Evolutionary conservation across 106 monocot species (phyloP).

Genomic region (Ottelia alismoides): DNA sequence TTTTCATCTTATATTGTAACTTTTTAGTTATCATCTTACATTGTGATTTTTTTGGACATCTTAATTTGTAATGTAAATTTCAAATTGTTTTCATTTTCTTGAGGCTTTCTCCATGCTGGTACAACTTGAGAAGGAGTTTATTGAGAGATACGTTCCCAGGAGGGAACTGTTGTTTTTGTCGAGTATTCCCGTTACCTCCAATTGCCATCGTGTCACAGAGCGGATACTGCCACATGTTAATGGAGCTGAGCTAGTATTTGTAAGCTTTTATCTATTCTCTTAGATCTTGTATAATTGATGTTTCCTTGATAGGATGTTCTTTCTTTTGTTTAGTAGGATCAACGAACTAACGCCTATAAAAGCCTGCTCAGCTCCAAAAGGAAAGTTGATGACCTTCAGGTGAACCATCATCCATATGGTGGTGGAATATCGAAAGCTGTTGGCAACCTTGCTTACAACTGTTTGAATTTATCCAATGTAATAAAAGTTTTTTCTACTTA

Average conservation of each 20-base stretch:
- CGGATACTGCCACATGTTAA: slow-evolving; percentile 15
- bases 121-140: slow-evolving; percentile 42
- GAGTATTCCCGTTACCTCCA: slow-evolving; percentile 63
- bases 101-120: slow-evolving; percentile 68
- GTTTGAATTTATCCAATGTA: slow-evolving; percentile 45
- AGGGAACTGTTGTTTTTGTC: slow-evolving; percentile 68
- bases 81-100: no score
- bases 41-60: no score
- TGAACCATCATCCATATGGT: slow-evolving; percentile 16
- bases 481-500: not conserved
- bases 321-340: no score
- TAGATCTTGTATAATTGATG: no score
- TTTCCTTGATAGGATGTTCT: no score
- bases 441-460: slow-evolving; percentile 22
- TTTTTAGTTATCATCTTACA: no score
- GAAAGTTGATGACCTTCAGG: slow-evolving; percentile 39
- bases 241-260: slow-evolving; percentile 49
- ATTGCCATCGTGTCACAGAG: slow-evolving; percentile 64
- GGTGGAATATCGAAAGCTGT: slow-evolving; percentile 5
- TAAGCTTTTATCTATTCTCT: slow-evolving; percentile 20
- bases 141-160: slow-evolving; percentile 42
- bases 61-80: no score
- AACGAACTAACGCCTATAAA: slow-evolving; percentile 58
- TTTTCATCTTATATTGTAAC: no score
- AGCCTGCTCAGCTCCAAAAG: slow-evolving; percentile 37